These are phyloP conservation scores for Excoecaria cochinchinensis DNA, from an alignment of 345 rosid genomes.

Conservation along the genomic window DNA sequence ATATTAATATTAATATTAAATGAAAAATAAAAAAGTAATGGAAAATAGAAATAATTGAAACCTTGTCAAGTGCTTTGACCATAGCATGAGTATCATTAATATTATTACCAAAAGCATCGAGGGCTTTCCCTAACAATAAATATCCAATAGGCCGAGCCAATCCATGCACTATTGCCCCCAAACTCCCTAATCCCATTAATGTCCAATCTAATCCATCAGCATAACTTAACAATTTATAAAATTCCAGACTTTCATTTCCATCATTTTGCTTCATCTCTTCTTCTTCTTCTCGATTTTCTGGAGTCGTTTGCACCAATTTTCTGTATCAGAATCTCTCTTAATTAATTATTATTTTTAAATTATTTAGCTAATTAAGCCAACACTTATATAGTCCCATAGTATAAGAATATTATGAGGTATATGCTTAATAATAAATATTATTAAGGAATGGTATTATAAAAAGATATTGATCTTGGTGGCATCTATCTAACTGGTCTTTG, in stretches of 20 bases:
- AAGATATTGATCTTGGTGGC: background rate
- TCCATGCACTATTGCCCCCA: conserved; percentile 58
- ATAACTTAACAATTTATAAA: conserved; percentile 47
- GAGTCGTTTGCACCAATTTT: background rate
- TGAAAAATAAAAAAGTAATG: too few species aligned
- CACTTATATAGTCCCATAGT: background rate
- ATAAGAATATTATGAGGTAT: conserved; percentile 4
- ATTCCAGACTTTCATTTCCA: conserved; percentile 24
- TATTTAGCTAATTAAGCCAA: too few species aligned
- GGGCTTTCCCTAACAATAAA: conserved; percentile 57
- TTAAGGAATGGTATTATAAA: background rate
- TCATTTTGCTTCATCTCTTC: background rate
- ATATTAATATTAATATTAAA: too few species aligned
- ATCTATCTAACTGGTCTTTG: background rate
- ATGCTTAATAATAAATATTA: background rate
- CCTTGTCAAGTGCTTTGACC: conserved; percentile 46
- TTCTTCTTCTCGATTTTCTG: background rate
- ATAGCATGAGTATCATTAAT: conserved; percentile 24
- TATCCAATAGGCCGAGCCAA: conserved; percentile 62
- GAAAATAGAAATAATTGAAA: background rate
- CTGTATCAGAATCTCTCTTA: too few species aligned
- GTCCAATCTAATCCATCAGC: conserved; percentile 56
- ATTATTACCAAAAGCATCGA: conserved; percentile 50
- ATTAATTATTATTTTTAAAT: background rate
- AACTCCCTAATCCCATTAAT: conserved; percentile 51